Evolutionary conservation across 441 rosid genomes (phyloP), one percentile per base, ranked within the genome.

Genomic region (Lepidium campestre): DNA sequence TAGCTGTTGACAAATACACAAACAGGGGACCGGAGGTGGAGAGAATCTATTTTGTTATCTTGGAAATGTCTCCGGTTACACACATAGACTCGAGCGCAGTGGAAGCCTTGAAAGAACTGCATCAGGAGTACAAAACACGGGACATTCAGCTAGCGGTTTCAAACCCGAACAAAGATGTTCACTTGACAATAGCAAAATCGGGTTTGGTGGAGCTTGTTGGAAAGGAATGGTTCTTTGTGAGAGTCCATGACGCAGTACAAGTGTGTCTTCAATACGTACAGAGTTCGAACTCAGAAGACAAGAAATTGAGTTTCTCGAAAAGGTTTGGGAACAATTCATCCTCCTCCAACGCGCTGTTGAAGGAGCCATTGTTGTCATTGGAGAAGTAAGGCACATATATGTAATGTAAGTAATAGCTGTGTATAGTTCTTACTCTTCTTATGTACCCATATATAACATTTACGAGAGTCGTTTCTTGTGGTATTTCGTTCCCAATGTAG

Each of bases 201-300:
- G 94, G 93, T 6, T 61, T 85, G 7, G 86, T 89, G 22, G 95
- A 89, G 31, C 82, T 85, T 53, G 82, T 94, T 34, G 99, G 99
- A 12, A 91, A 94, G 67, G 98, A 94, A 52, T 91, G 98, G 98
- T 88, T 69, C 82, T 94, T 88, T 36, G 99, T 94, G 54, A 81
- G 99, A 54, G 91, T 91, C 18, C 99, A 91, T 17, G 99, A 94
- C 46, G 97, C 99, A 0, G 98, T 94, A 45, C 99, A 88, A 64
- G 96, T 91, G 36, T 94, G 99, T 77, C 96, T 94, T 48, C 97
- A 86, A 65, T 86, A 79, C 48, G 91, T 88, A 52, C 91, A 89
- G 74, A 78, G 78, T 14, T 50, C 77, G 11, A 63, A 42, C 50
- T 41, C 35, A 15, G 68, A 66, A 1, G 87, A 79, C 60, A 81